Percentiles rank a stretch among this genome's conserved stretches.
These are phyloP conservation scores for Colletotrichum theobromicola DNA, from an alignment of 2,329 filamentous ascomycete species.

Conservation along the genomic window DNA sequence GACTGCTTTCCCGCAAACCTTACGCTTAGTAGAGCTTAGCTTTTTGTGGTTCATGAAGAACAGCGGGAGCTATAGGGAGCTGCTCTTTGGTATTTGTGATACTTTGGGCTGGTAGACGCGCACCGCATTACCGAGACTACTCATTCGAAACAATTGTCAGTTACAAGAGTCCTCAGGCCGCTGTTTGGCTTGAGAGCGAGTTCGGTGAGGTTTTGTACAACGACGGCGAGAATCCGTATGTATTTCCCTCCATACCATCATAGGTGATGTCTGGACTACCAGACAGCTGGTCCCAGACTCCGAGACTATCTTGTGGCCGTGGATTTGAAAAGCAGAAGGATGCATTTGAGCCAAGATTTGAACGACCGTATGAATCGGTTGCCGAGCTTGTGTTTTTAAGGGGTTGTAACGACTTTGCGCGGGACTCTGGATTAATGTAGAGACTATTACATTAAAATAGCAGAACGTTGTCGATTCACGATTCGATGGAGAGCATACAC, in stretches of 20 bases:
- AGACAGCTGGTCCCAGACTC: not conserved
- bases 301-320: not conserved
- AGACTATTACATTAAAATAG: no score
- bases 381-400: not conserved
- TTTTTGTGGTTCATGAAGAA: slow-evolving; percentile 30
- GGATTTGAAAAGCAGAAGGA: not conserved
- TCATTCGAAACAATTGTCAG: not conserved
- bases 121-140: not conserved
- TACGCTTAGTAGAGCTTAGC: slow-evolving; percentile 37
- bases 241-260: not conserved
- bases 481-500: no score
- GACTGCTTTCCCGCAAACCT: slow-evolving; percentile 26
- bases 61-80: not conserved
- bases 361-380: not conserved
- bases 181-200: slow-evolving; percentile 9
- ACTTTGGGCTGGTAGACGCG: slow-evolving; percentile 22
- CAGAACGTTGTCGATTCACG: no score
- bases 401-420: no score
- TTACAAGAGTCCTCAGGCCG: not conserved
- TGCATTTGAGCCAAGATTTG: not conserved
- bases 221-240: slow-evolving; percentile 26
- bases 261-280: not conserved
- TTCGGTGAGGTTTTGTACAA: slow-evolving; percentile 27
- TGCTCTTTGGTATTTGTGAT: slow-evolving; percentile 27
- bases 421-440: no score